Conservation (phyloP, 2,329 filamentous ascomycete genomes). For the Cyphellophora attinorum region DNA sequence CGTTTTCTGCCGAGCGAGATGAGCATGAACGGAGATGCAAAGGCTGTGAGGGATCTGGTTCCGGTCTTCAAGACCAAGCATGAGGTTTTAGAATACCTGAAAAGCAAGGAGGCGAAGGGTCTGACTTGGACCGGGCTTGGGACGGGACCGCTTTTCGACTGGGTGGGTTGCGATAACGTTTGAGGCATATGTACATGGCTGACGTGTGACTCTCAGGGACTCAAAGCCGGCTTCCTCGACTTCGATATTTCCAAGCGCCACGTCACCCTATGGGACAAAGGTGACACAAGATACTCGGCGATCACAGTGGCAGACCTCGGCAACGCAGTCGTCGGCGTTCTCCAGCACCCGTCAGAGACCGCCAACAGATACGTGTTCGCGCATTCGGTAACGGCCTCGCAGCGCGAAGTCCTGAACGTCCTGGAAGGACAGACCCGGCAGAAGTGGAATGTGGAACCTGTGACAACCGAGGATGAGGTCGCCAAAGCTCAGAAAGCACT, state of each 20-base stretch:
- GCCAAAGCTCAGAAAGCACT: slow-evolving; percentile 33
- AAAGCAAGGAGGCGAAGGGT: slow-evolving; percentile 9
- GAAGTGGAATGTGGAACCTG: slow-evolving; percentile 12
- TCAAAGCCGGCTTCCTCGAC: slow-evolving; percentile 32
- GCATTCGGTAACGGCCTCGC: slow-evolving; percentile 33
- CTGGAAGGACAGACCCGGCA: slow-evolving; percentile 9
- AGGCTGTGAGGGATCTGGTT: slow-evolving; percentile 17
- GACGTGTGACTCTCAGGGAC: slow-evolving; percentile 5
- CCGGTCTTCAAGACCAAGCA: slow-evolving; percentile 24
- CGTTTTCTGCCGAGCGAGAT: slow-evolving; percentile 24
- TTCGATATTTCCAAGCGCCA: slow-evolving; percentile 34
- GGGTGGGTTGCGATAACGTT: slow-evolving; percentile 14
- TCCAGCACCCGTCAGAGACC: slow-evolving; percentile 41
- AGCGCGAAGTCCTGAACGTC: slow-evolving; percentile 28
- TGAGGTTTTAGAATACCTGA: slow-evolving; percentile 20
- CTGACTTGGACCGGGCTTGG: slow-evolving; percentile 23
- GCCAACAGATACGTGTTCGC: slow-evolving; percentile 42
- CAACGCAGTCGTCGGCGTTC: slow-evolving; percentile 37
- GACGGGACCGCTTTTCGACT: slow-evolving; percentile 26
- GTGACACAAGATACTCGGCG: slow-evolving; percentile 36
- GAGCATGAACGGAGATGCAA: neutral
- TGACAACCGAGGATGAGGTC: slow-evolving; percentile 19
- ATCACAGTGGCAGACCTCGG: slow-evolving; percentile 40
- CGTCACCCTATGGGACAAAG: slow-evolving; percentile 39
- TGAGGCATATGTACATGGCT: slow-evolving; percentile 1